These are phyloP conservation scores for Xylaria venustula DNA, from an alignment of 495 filamentous ascomycete genomes.

Conservation along the genomic window DNA sequence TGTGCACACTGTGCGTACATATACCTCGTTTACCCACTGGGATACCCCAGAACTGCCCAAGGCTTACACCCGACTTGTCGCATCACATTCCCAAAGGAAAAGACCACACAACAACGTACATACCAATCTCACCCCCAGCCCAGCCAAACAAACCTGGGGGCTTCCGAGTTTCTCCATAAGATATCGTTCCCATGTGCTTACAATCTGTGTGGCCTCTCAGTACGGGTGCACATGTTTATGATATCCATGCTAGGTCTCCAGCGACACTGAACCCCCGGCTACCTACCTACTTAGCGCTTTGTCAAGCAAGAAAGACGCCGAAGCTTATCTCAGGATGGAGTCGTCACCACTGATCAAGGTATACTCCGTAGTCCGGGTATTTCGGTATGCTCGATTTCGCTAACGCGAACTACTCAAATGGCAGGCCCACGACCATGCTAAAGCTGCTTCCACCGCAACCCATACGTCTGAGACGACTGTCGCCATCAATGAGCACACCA, in stretches of 20 bases:
- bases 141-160: not conserved
- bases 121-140: not conserved
- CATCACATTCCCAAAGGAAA: not conserved
- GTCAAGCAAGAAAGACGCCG: not conserved
- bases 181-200: not conserved
- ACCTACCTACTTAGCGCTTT: not conserved
- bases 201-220: not conserved
- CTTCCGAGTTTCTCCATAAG: not conserved
- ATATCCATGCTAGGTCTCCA: not conserved
- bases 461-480: slow-evolving; percentile 72
- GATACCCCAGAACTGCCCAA: no score
- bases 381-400: not conserved
- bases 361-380: slow-evolving; percentile 6
- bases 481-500: slow-evolving; percentile 82
- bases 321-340: slow-evolving; percentile 34
- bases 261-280: not conserved
- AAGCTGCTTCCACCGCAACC: slow-evolving; percentile 71
- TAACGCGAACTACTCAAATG: slow-evolving; percentile 13
- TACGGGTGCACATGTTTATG: no score
- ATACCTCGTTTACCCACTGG: no score
- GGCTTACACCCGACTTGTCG: no score
- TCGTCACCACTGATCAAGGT: slow-evolving; percentile 45
- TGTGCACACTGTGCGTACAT: no score
- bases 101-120: not conserved
- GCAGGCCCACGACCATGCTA: slow-evolving; percentile 86